Base-by-base conservation (phyloP, 2,329 filamentous ascomycete genomes). In the Aspergillus japonicus region DNA sequence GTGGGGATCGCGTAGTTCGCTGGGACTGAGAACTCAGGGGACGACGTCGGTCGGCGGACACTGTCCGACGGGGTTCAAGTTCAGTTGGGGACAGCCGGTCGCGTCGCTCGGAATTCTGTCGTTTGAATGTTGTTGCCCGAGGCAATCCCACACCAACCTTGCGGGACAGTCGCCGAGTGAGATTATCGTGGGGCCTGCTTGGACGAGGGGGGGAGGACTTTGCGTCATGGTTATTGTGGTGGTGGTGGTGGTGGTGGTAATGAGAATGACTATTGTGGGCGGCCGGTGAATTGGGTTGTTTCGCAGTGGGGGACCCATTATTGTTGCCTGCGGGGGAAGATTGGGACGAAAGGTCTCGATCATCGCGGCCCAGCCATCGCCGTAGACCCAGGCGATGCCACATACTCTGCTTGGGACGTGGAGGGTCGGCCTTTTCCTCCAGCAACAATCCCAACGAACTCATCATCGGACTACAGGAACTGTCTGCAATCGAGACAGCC, bases 71-170 rank as follows among this genome's bases (percentile, higher is more conserved):
- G 26, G 82, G 77, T 33, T 86, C 84, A 5, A 85, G 83, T 51
- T 87, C 80, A 47, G 87, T 81, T 49, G 90, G 87, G 60, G 89
- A 81, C 56, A 96, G 81, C 69, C 87, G 88, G 67, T 90, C 86
- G 66, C 92, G 85, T 63, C 85, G 84, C 76, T 96, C 93, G 29
- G 91, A 94, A 72, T 90, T 85, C 74, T 94, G 91, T 68, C 92
- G 86, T 75, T 88, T 89, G 77, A 96, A 92, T 0, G 91, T 96
- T 68, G 89, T 86, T 4, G 87, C 81, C 52, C 91, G 85, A 44
- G 92, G 91, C 42, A 96, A 78, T 16, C 89, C 89, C 19, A 92
- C 89, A 16, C 93, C 86, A n/a, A 92, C 90, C 48, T 71, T 72
- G 44, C 72, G 69, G n/a, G 75, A 73, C 50, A 77, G 61, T 48